Evolutionary conservation across 2,329 filamentous ascomycete genomes (phyloP).

Genomic region (Fusarium goolgardi): DNA sequence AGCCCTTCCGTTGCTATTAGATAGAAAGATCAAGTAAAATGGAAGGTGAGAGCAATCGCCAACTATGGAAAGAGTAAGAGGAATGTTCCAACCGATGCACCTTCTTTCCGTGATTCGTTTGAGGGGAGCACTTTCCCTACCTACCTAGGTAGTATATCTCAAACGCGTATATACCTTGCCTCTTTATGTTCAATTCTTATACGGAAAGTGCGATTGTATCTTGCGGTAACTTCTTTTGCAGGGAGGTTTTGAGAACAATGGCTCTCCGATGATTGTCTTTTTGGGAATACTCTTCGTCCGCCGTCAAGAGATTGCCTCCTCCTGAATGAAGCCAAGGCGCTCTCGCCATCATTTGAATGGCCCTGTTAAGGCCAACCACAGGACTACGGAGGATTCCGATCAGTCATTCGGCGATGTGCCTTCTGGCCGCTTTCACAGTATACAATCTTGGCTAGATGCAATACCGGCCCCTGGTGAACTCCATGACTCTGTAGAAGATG

Average conservation of each 20-base stretch:
- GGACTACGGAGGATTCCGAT: not conserved
- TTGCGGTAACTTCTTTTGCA: not conserved
- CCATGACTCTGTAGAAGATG: not conserved
- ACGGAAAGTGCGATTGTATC: not conserved
- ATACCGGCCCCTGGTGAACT: not conserved
- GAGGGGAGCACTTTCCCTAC: not conserved
- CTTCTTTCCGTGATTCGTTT: not conserved
- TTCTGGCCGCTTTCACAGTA: not conserved
- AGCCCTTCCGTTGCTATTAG: not conserved
- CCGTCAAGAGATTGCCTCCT: not conserved
- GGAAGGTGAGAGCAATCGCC: not conserved
- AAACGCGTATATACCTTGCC: not conserved
- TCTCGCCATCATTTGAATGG: slow-evolving; percentile 2
- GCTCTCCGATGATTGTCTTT: not conserved
- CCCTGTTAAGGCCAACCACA: not conserved
- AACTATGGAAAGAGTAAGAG: not conserved
- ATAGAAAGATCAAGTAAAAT: not conserved
- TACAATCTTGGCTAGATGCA: slow-evolving; percentile 32
- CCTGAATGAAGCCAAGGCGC: slow-evolving; percentile 18
- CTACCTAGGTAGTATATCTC: not conserved
- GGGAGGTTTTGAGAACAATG: not conserved
- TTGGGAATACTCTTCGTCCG: not conserved
- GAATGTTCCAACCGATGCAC: not conserved
- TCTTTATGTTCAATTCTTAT: not conserved
- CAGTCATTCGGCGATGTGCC: not conserved